These are phyloP conservation scores for Paramecium octaurelia DNA, from an alignment of 73 alveolate genomes.

Conservation along the genomic window DNA sequence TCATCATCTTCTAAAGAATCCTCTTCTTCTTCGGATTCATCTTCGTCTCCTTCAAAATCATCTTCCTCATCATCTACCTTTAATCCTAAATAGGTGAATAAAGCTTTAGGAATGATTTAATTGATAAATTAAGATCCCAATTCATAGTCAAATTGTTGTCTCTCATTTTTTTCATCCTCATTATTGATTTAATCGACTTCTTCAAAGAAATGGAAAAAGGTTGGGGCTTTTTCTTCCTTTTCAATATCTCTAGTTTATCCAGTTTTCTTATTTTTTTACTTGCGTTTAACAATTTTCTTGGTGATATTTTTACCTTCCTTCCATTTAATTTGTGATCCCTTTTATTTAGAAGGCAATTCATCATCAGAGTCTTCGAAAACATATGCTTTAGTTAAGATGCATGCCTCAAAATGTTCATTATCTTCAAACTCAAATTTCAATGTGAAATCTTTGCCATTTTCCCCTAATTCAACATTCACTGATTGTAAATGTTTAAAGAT, in stretches of 20 bases:
- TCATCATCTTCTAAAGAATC: conserved; percentile 20
- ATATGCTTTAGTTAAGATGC: neutral
- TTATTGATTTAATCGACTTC: neutral
- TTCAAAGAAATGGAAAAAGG: conserved; percentile 43
- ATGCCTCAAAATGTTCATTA: conserved; percentile 24
- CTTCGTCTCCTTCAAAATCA: neutral
- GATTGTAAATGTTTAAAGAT: neutral
- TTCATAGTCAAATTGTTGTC: conserved; percentile 14
- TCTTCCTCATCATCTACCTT: neutral
- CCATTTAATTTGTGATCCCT: neutral
- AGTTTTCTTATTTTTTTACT: conserved; percentile 37
- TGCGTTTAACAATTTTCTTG: neutral
- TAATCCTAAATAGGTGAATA: neutral
- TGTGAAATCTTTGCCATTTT: conserved; percentile 14
- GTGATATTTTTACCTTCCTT: conserved; percentile 22
- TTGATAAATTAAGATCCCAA: neutral
- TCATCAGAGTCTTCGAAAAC: neutral
- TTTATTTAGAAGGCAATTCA: neutral
- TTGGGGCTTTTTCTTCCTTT: conserved; percentile 34
- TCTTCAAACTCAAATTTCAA: neutral
- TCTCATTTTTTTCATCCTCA: neutral
- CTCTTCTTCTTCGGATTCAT: neutral
- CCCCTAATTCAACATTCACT: conserved; percentile 29
- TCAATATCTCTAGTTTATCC: conserved; percentile 41
- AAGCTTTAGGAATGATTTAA: neutral